These are phyloP conservation scores for Chamaecyparis obtusa DNA, from an alignment of 75 land plant genomes.

Conservation along the genomic window DNA sequence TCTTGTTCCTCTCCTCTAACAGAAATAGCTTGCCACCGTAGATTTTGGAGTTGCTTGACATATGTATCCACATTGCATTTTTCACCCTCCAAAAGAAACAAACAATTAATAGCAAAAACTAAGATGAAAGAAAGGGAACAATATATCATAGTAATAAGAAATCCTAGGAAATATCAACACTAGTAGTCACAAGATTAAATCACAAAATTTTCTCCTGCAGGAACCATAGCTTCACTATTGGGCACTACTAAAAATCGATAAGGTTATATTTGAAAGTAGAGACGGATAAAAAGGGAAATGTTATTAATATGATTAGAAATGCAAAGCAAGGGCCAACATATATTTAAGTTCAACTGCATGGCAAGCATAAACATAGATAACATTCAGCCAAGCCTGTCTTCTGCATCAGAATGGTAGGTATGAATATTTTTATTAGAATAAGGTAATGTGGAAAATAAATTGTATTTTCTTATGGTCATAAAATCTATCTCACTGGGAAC, in stretches of 20 bases:
- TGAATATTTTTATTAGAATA: background rate
- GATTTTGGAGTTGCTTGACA: constrained; percentile 18
- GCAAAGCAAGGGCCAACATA: background rate
- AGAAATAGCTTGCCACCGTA: constrained; percentile 28
- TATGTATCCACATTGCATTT: constrained; percentile 13
- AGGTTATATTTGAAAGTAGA: background rate
- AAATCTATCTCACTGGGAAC: background rate
- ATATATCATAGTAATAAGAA: background rate
- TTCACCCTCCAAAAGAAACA: constrained; percentile 16
- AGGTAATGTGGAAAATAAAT: background rate
- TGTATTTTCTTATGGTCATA: background rate
- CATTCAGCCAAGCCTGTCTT: background rate
- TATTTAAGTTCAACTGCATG: background rate
- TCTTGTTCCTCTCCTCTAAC: constrained; percentile 27
- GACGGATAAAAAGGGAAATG: background rate
- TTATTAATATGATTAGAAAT: background rate
- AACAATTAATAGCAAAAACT: background rate
- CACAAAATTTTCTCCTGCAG: background rate
- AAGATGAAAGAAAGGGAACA: background rate
- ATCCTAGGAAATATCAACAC: background rate
- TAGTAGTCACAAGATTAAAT: background rate
- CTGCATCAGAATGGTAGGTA: background rate
- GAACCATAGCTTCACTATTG: background rate
- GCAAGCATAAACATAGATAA: background rate
- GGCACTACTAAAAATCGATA: background rate